phyloP scores from a whole-genome alignment of 2,329 filamentous ascomycete genomes.

The Talaromyces sp. region DNA sequence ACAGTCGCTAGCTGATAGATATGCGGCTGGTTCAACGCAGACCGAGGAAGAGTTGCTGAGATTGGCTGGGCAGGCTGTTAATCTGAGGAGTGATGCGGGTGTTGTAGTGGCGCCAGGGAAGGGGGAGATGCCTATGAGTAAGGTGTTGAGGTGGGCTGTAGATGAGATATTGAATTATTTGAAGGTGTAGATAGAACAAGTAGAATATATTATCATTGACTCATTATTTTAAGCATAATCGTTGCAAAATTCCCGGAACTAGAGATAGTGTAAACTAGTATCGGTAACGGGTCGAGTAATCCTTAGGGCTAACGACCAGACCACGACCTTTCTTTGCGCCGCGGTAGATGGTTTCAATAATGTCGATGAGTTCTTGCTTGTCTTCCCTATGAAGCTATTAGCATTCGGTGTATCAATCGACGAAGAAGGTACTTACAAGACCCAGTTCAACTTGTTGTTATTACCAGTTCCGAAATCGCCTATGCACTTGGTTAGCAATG shows the following conservation, averaged over 20 bases:
- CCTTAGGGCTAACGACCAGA: conserved; percentile 92
- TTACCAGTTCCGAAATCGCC: conserved; percentile 91
- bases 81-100: conserved; percentile 46
- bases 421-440: conserved; percentile 48
- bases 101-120: conserved; percentile 47
- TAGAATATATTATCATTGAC: not conserved
- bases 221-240: not conserved
- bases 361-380: conserved; percentile 98
- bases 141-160: conserved; percentile 66
- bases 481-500: conserved; percentile 6
- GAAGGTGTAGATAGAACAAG: conserved; percentile 12
- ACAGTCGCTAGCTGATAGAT: conserved; percentile 23
- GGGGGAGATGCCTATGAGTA: conserved; percentile 58
- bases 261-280: conserved; percentile 45
- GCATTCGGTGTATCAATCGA: not conserved
- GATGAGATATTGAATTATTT: conserved; percentile 52
- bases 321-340: conserved; percentile 98
- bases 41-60: conserved; percentile 34
- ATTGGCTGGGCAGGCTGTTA: conserved; percentile 32
- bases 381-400: conserved; percentile 57
- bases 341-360: conserved; percentile 94
- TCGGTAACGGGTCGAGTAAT: conserved; percentile 66
- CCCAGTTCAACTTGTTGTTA: conserved; percentile 98
- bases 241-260: not conserved
- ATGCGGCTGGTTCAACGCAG: conserved; percentile 24